Evolutionary conservation across 108 stramenopile genomes (phyloP).

Genomic region (Epipyxis sp.): DNA sequence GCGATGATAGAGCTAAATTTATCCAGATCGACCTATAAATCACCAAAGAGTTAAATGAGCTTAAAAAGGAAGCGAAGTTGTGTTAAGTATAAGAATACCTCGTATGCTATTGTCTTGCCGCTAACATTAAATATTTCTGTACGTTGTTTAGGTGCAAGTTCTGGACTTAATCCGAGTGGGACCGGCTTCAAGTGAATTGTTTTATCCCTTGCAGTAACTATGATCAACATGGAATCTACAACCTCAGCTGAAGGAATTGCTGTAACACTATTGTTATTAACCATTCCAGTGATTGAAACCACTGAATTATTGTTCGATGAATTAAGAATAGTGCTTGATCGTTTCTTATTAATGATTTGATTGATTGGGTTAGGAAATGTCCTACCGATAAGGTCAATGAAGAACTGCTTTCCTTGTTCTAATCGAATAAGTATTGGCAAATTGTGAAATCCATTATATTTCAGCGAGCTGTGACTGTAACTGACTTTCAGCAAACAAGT

Average conservation of each 20-base stretch:
- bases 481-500: slow-evolving; percentile 30
- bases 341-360: too few species aligned
- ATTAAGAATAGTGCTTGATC: too few species aligned
- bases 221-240: too few species aligned
- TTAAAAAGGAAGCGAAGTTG: too few species aligned
- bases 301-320: too few species aligned
- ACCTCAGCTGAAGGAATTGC: slow-evolving; percentile 15
- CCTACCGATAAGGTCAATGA: slow-evolving; percentile 46
- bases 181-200: too few species aligned
- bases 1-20: too few species aligned
- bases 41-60: too few species aligned
- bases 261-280: not conserved
- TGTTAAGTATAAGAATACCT: too few species aligned
- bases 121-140: slow-evolving; percentile 36
- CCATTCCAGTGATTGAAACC: too few species aligned
- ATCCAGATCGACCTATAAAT: too few species aligned
- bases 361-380: slow-evolving; percentile 18
- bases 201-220: too few species aligned
- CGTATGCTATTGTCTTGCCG: not conserved
- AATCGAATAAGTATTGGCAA: slow-evolving; percentile 49
- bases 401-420: slow-evolving; percentile 58
- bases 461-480: slow-evolving; percentile 41
- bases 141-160: slow-evolving; percentile 29
- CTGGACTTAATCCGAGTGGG: slow-evolving; percentile 20
- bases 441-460: slow-evolving; percentile 53